Evolutionary conservation across 2,329 filamentous ascomycete genomes (phyloP).

Genomic region (Rachicladosporium sp.): DNA sequence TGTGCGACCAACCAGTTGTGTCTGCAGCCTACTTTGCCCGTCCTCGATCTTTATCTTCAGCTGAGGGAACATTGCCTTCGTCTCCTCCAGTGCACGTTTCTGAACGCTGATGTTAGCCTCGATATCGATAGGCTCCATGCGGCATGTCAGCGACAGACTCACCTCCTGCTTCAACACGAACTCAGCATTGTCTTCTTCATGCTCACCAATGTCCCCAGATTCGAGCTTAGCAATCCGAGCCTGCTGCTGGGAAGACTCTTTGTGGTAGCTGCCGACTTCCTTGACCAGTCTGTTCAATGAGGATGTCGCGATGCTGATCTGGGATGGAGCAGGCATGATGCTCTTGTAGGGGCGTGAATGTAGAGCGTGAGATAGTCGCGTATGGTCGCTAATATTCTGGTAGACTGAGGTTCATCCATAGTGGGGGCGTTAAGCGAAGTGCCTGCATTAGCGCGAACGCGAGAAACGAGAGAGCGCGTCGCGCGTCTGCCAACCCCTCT

Average conservation of each 20-base stretch:
- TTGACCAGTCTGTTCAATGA: constrained; percentile 73
- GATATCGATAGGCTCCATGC: background rate
- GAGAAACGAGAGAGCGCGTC: too few species aligned
- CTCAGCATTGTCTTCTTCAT: constrained; percentile 57
- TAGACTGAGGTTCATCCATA: too few species aligned
- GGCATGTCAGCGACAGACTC: constrained; percentile 15
- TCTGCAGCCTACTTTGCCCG: constrained; percentile 61
- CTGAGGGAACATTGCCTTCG: constrained; percentile 65
- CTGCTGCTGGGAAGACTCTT: constrained; percentile 67
- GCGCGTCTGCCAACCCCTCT: too few species aligned
- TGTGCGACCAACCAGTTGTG: constrained; percentile 53
- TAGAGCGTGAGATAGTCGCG: too few species aligned
- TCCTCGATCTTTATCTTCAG: constrained; percentile 59
- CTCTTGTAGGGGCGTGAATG: too few species aligned
- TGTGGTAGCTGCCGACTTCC: constrained; percentile 82
- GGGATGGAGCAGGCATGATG: constrained; percentile 62
- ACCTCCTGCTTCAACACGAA: constrained; percentile 83
- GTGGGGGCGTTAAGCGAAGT: too few species aligned
- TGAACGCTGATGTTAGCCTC: constrained; percentile 25
- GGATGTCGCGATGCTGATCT: constrained; percentile 68
- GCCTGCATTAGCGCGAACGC: too few species aligned
- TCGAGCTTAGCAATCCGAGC: constrained; percentile 58
- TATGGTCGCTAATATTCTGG: too few species aligned
- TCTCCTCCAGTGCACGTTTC: constrained; percentile 76
- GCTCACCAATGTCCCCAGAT: constrained; percentile 20